These are phyloP conservation scores for Aaosphaeria pasadenensis DNA, from an alignment of 2,329 filamentous ascomycete species.

Conservation along the genomic window DNA sequence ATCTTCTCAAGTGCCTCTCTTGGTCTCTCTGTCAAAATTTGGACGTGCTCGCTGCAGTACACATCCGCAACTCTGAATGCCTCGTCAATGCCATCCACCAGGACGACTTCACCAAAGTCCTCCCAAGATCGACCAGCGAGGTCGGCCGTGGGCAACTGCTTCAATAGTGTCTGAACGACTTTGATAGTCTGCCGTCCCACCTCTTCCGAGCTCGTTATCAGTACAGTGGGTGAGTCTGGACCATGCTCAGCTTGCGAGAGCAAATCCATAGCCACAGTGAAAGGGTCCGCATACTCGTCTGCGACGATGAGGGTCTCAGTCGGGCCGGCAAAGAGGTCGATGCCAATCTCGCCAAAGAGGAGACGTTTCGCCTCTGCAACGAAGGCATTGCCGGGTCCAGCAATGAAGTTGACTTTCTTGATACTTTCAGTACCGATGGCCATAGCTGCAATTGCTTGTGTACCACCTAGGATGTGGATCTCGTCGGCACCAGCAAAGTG, in stretches of 20 bases:
- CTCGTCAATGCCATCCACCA: not conserved
- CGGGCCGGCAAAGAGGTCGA: conserved; percentile 54
- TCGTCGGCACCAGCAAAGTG: conserved; percentile 50
- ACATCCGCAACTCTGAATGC: not conserved
- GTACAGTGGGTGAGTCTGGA: conserved; percentile 50
- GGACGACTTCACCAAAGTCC: not conserved
- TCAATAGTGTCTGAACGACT: conserved; percentile 5
- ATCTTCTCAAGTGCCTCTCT: not conserved
- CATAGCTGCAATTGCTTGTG: conserved; percentile 54
- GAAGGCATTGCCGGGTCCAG: conserved; percentile 54
- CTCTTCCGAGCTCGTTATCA: conserved; percentile 47
- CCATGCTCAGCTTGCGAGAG: conserved; percentile 53
- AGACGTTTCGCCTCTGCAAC: conserved; percentile 54
- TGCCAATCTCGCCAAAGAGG: conserved; percentile 54
- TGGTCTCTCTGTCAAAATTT: not conserved
- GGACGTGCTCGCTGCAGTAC: not conserved
- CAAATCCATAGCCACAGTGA: conserved; percentile 46
- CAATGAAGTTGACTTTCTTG: conserved; percentile 51
- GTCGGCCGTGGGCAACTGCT: conserved; percentile 5
- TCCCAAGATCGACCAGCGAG: conserved; percentile 5
- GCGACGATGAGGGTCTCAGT: conserved; percentile 53
- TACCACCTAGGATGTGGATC: conserved; percentile 52
- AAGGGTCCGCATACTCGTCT: conserved; percentile 47
- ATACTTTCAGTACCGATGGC: conserved; percentile 50
- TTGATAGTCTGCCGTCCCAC: conserved; percentile 5